Evolutionary conservation across 2,329 filamentous ascomycete genomes (phyloP).

Genomic region (Exophiala calicioides): DNA sequence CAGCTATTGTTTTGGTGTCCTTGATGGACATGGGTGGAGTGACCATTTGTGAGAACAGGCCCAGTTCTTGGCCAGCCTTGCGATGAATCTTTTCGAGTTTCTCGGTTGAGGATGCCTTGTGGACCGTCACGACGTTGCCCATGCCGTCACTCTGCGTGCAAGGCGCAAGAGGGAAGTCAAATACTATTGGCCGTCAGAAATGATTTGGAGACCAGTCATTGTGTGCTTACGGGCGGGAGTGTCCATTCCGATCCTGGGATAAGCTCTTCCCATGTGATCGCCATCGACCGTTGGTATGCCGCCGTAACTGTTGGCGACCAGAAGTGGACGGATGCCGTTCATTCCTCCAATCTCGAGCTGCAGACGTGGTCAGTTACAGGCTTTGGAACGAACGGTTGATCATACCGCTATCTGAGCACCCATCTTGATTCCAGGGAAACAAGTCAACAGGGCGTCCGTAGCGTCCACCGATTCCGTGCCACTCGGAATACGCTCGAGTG

Average conservation of each 20-base stretch:
- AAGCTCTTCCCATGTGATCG: slow-evolving; percentile 44
- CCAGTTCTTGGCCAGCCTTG: slow-evolving; percentile 25
- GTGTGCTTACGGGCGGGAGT: slow-evolving; percentile 3
- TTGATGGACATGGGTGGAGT: slow-evolving; percentile 42
- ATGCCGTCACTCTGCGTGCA: slow-evolving; percentile 41
- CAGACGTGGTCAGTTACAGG: slow-evolving; percentile 5
- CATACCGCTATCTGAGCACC: slow-evolving; percentile 35
- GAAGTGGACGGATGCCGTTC: slow-evolving; percentile 64
- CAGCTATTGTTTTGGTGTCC: slow-evolving; percentile 37
- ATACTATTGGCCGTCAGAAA: slow-evolving; percentile 10
- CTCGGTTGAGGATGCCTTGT: slow-evolving; percentile 44
- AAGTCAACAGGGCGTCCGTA: slow-evolving; percentile 11
- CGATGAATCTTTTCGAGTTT: slow-evolving; percentile 35
- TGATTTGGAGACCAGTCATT: not conserved
- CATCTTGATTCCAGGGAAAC: slow-evolving; percentile 14
- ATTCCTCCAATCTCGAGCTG: slow-evolving; percentile 54
- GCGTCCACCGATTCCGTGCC: slow-evolving; percentile 20
- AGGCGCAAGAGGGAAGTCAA: slow-evolving; percentile 9
- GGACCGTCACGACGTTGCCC: slow-evolving; percentile 42
- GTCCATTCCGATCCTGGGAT: slow-evolving; percentile 7
- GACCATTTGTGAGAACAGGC: slow-evolving; percentile 41
- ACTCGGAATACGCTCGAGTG: slow-evolving; percentile 16
- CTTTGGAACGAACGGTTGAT: slow-evolving; percentile 31
- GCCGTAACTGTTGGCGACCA: slow-evolving; percentile 41
- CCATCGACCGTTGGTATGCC: slow-evolving; percentile 45